Evolutionary conservation across 1,139 yeast genomes (phyloP).

Genomic region (Candida dubliniensis): DNA sequence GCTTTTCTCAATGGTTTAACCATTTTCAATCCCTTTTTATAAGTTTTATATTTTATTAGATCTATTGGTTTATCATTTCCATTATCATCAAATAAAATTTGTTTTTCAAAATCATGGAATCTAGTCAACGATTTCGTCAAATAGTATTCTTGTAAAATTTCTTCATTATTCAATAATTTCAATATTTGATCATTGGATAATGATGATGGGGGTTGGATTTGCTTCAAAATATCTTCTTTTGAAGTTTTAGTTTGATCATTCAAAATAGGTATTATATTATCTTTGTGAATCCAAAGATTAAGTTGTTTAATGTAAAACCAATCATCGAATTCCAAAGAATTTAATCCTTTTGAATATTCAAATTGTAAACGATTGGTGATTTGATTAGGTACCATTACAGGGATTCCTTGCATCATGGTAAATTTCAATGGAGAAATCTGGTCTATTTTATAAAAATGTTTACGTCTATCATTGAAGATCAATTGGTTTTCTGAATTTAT

Average conservation of each 20-base stretch:
- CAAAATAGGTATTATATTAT: constrained; percentile 11
- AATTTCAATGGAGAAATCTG: constrained; percentile 35
- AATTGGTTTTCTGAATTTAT: not conserved
- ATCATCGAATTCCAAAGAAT: constrained; percentile 19
- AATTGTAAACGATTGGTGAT: constrained; percentile 27
- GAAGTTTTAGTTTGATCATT: not conserved
- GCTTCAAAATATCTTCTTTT: not conserved
- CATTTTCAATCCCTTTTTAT: constrained; percentile 20
- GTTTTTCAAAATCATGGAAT: constrained; percentile 27
- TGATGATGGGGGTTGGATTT: not conserved
- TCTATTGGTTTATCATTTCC: constrained; percentile 21
- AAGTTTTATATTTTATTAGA: constrained; percentile 11
- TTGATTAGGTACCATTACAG: constrained; percentile 30
- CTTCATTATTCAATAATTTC: constrained; percentile 21
- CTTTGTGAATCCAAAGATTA: constrained; percentile 29
- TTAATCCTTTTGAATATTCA: constrained; percentile 27
- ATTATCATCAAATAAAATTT: constrained; percentile 24
- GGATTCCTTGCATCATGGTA: constrained; percentile 35
- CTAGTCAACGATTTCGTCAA: constrained; percentile 30
- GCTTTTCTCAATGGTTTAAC: constrained; percentile 25
- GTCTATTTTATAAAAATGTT: constrained; percentile 33
- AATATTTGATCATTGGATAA: constrained; percentile 20
- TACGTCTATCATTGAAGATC: constrained; percentile 4
- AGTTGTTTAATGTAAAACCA: constrained; percentile 24
- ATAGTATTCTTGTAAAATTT: constrained; percentile 31